Base-by-base conservation (phyloP, 176 grass and related monocot species). In the Ampelocalamus luodianensis region DNA sequence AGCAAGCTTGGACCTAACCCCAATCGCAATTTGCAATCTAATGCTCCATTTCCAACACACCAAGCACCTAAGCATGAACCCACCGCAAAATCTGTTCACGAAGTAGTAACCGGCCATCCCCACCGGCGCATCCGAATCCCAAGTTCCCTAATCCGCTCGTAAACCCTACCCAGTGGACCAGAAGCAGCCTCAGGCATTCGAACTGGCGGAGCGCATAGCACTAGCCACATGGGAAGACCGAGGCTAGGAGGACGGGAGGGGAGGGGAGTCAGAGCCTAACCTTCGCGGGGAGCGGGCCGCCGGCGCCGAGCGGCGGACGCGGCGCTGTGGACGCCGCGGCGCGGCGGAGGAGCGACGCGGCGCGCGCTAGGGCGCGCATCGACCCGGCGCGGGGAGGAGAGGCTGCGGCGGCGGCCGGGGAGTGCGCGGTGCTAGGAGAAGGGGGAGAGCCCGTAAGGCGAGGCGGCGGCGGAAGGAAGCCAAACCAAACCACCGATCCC, bases 351-450 rank as follows among this genome's bases (percentile, higher is more conserved):
- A 86, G 24, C 34, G 78, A 77, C 5, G 82, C 77, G 29, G 77
- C 77, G 51, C 65, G 79, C 79, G 48, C 44, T 22, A 86, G 27
- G 26, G 79, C 79, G 7, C 73, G 83, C 83, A 90, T 90, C 88
- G 64, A 56, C 48, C 40, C 29, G 78, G 58, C 29, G 27, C 1
- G 10, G 68, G 23, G 27, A 14, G 50, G 32, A 51, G 10, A 11
- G 10, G 44, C 11, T 0, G 53, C 69, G 71, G 83, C 22, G 62
- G 75, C 50, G 29, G 72, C 20, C 26, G 63, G 10, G 6, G 62
- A 8, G 12, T 8, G 4, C 22, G 23, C 4, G 4, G 8, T 22
- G 40, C 18, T 1, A 17, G 29, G 4, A 0, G 12, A n/a, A n/a
- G 32, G 22, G 15, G 6, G 23, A n/a, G 38, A 23, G 55, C 9